phyloP scores from a whole-genome alignment of 331 rosid genomes.

The Rosa hybrid region DNA sequence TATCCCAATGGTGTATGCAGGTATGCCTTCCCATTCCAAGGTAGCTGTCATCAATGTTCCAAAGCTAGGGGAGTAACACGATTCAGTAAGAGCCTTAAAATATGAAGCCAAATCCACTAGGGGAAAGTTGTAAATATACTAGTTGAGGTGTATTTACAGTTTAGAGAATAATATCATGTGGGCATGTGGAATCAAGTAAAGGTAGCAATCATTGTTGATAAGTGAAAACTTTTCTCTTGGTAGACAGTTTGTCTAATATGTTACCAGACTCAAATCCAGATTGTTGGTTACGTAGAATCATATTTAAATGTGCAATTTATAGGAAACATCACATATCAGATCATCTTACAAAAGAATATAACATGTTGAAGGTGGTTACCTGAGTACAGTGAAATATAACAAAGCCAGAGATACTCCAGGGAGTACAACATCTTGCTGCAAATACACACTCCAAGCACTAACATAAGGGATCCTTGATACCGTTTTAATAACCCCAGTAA shows the following conservation, averaged over 20 bases:
- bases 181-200: background rate
- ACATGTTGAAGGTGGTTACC: constrained; percentile 38
- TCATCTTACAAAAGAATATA: background rate
- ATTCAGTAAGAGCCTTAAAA: constrained; percentile 25
- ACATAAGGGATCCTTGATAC: constrained; percentile 52
- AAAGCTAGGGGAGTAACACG: constrained; percentile 47
- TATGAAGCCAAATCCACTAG: constrained; percentile 3
- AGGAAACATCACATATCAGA: background rate
- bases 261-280: background rate
- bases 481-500: constrained; percentile 23
- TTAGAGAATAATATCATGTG: background rate
- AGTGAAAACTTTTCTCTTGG: background rate
- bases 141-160: background rate
- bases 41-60: constrained; percentile 95
- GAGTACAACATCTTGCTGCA: constrained; percentile 67
- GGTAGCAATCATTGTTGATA: background rate
- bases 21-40: constrained; percentile 88
- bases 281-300: background rate
- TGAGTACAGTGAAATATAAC: constrained; percentile 80
- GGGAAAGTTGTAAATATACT: background rate
- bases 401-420: constrained; percentile 84
- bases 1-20: constrained; percentile 71
- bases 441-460: constrained; percentile 71
- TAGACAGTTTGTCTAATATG: background rate
- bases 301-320: background rate